Percentiles rank a stretch among this genome's conserved stretches.
Conservation (phyloP, 225 moss, liverwort and hornwort species). For the Asterella californica region DNA sequence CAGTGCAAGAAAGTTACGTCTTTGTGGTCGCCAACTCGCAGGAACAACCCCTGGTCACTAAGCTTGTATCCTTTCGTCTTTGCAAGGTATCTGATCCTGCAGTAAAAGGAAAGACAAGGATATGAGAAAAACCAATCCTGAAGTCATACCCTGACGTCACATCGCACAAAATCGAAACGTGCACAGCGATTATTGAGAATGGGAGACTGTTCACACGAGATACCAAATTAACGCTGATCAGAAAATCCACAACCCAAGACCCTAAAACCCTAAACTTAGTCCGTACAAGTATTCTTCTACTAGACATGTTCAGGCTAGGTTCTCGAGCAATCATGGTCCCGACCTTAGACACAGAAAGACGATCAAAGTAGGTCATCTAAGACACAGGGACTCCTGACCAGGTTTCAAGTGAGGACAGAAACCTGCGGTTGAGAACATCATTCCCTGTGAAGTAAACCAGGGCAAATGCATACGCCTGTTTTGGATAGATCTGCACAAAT, state of each 20-base stretch:
- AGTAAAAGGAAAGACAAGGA: not conserved
- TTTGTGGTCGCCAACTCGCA: slow-evolving; percentile 22
- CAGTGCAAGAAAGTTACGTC: slow-evolving; percentile 19
- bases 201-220: too few species aligned
- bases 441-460: slow-evolving; percentile 45
- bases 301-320: not conserved
- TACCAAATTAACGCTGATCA: too few species aligned
- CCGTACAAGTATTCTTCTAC: not conserved
- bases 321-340: not conserved
- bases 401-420: not conserved
- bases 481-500: slow-evolving; percentile 36
- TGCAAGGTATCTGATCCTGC: slow-evolving; percentile 41
- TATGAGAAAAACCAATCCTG: not conserved
- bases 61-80: slow-evolving; percentile 39
- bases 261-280: too few species aligned
- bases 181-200: not conserved
- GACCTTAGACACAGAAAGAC: not conserved
- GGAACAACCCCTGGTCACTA: slow-evolving; percentile 40
- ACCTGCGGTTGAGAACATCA: slow-evolving; percentile 48
- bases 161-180: not conserved
- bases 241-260: too few species aligned
- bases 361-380: not conserved
- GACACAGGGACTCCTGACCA: not conserved
- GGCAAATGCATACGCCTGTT: slow-evolving; percentile 34
- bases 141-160: not conserved